Conservation (phyloP, 768 basidiomycete genomes). For the Cantharellus anzutake region DNA sequence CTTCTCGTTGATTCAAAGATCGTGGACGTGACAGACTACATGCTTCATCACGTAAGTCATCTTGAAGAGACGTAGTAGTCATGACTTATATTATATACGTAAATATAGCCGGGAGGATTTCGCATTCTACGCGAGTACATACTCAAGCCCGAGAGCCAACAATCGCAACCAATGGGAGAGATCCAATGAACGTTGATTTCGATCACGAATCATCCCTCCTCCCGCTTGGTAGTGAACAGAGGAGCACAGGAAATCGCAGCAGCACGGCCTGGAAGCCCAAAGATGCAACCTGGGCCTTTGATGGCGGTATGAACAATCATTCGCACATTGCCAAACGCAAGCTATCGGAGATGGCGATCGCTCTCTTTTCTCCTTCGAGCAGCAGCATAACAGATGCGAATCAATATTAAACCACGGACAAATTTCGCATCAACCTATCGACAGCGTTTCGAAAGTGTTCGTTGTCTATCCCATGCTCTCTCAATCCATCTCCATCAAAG, state of each 20-base stretch:
- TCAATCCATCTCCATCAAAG: slow-evolving; percentile 65
- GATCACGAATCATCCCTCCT: too few species aligned
- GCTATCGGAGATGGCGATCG: not conserved
- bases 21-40: slow-evolving; percentile 3
- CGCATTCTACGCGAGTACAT: not conserved
- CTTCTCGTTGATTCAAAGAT: slow-evolving; percentile 2
- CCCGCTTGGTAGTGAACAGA: too few species aligned
- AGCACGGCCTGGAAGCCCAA: not conserved
- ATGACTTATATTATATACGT: too few species aligned
- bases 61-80: not conserved
- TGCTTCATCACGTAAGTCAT: slow-evolving; percentile 4
- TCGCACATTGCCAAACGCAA: not conserved
- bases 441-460: slow-evolving; percentile 71
- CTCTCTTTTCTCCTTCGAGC: not conserved
- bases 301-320: slow-evolving; percentile 2
- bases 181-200: too few species aligned
- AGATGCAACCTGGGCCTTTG: slow-evolving; percentile 5
- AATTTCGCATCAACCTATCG: slow-evolving; percentile 38
- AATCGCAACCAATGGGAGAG: too few species aligned
- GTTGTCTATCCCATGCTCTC: slow-evolving; percentile 75
- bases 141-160: not conserved
- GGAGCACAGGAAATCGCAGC: too few species aligned
- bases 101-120: slow-evolving; percentile 3
- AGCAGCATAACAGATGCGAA: not conserved
- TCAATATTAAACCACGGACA: slow-evolving; percentile 3